Evolutionary conservation across 805 yeast species (phyloP), one percentile per base, ranked within the genome.

Genomic region (Yarrowia sp.): DNA sequence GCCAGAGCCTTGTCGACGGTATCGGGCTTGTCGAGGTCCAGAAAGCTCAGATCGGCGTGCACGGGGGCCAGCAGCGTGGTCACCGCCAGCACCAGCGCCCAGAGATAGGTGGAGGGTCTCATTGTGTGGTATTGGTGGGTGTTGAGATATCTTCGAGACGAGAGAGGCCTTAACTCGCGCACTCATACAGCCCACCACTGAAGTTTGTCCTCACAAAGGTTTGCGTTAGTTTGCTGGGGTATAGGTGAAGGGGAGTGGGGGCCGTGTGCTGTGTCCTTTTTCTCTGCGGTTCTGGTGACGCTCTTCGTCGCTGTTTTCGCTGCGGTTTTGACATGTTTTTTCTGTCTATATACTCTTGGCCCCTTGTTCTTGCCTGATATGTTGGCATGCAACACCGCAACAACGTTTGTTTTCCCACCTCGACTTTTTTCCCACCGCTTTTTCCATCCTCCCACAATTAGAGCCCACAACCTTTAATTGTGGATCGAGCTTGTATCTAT

Each of bases 1-100:
- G 79, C 75, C 4, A 84, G 77, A 8, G 83, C 89, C 32, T 76
- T 71, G 63, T 77, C 72, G 59, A 88, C 78, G 35, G 83, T 81
- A 22, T 77, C 73, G 42, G 63, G 62, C 61, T 61, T 39, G 39
- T 33, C 70, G 65, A 77, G 75, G 66, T 77, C 76, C 39, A 80
- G 29, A 29, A 55, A 55, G 10, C 38, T 27, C 22, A 55, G 38
- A 44, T 55, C 61, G 39, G 25, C 49, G 32, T 12, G 63, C 27
- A n/a, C 61, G 27, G 61, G 47, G 16, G 61, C 25, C n/a, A 55
- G 29, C 35, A 55, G 38, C 29, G 47, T 39, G 27, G 36, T 19
- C 21, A 38, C 27, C 31, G 38, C 61, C 61, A 55, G 47, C 21
- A 39, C 61, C 47, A 33, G 42, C 31, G 58, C 42, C 58, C 58